Conservation (phyloP, 179 eudicot genomes). For the Sideroxylon spinosum region DNA sequence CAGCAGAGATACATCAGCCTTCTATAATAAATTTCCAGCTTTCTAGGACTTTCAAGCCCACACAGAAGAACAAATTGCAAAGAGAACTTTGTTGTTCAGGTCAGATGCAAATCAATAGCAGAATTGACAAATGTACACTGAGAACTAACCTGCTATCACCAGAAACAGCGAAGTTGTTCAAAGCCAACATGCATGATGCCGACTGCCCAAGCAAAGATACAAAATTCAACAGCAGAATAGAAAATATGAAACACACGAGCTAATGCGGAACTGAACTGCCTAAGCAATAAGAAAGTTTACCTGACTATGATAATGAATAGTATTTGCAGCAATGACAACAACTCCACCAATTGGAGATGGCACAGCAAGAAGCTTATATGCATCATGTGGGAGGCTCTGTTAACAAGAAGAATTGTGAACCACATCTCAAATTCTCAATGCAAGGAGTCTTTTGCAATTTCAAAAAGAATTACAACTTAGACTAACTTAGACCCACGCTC, state of each 20-base stretch:
- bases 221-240: slow-evolving; percentile 16
- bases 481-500: neutral
- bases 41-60: neutral
- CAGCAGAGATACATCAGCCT: neutral
- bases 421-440: neutral
- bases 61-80: slow-evolving; percentile 5
- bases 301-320: slow-evolving; percentile 96
- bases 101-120: neutral
- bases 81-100: neutral
- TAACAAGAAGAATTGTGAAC: slow-evolving; percentile 20
- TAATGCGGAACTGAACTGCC: slow-evolving; percentile 6
- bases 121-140: slow-evolving; percentile 2
- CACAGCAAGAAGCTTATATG: slow-evolving; percentile 96
- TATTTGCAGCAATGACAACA: slow-evolving; percentile 74
- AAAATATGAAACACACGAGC: slow-evolving; percentile 15
- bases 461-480: neutral
- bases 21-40: neutral
- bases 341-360: slow-evolving; percentile 99
- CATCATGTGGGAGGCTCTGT: slow-evolving; percentile 95
- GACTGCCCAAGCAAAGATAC: slow-evolving; percentile 57
- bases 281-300: slow-evolving; percentile 32
- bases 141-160: slow-evolving; percentile 65
- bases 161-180: slow-evolving; percentile 76
- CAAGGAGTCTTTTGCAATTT: neutral
- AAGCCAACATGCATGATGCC: slow-evolving; percentile 74